Evolutionary conservation across 2,329 filamentous ascomycete genomes (phyloP).

Genomic region (Colletotrichum eleusines): DNA sequence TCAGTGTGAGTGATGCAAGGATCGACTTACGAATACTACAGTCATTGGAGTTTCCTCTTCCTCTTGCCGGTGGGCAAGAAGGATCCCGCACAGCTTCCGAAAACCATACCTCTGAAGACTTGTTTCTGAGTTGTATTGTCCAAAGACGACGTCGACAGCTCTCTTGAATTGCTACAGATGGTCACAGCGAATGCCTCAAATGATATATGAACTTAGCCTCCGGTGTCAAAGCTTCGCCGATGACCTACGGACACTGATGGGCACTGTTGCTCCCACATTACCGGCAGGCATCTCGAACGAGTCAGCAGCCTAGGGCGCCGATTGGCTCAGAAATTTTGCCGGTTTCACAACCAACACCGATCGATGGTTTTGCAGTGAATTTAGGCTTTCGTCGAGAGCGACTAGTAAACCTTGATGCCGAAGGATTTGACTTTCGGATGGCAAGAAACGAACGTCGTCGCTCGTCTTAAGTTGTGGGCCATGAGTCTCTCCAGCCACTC

Average conservation of each 20-base stretch:
- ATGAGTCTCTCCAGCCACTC: background rate
- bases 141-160: background rate
- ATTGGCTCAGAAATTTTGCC: background rate
- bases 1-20: no score
- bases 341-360: constrained; percentile 21
- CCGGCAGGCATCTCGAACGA: constrained; percentile 20
- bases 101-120: background rate
- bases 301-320: constrained; percentile 13
- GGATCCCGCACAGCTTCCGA: no score
- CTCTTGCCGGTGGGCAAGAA: background rate
- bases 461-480: constrained; percentile 26
- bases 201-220: background rate
- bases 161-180: background rate
- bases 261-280: no score
- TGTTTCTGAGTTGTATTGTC: background rate
- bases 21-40: background rate
- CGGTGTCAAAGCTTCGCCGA: background rate
- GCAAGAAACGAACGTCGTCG: background rate
- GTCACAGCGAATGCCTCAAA: background rate
- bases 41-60: no score
- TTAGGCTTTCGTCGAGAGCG: constrained; percentile 12
- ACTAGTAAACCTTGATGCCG: constrained; percentile 10
- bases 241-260: background rate
- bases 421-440: no score
- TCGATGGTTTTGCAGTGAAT: background rate